Percentiles rank a stretch among this genome's conserved stretches.
phyloP scores from a whole-genome alignment of 208 protist genomes.

The Trypanosoma avium region DNA sequence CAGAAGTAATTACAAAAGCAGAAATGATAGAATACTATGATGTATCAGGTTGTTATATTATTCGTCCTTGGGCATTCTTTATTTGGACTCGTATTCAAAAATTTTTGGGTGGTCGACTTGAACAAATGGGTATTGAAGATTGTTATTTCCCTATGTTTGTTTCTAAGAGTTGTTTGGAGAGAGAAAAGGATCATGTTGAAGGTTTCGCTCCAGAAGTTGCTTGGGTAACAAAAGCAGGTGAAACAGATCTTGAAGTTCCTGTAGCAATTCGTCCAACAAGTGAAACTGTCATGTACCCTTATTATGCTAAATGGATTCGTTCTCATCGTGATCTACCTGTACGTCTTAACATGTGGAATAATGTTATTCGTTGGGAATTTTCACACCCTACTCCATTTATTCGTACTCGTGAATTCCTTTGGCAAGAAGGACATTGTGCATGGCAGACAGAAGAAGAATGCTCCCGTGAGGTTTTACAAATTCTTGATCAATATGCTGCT shows the following conservation, averaged over 20 bases:
- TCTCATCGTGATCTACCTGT: conserved; percentile 98
- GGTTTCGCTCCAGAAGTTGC: conserved; percentile 98
- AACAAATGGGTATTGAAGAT: conserved; percentile 95
- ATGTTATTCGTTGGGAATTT: conserved; percentile 99
- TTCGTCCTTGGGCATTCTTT: conserved; percentile 96
- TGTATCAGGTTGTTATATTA: conserved; percentile 98
- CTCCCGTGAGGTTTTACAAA: conserved; percentile 92
- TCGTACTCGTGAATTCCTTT: conserved; percentile 99
- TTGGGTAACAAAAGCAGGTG: conserved; percentile 89
- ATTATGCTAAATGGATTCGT: conserved; percentile 97
- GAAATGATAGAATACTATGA: conserved; percentile 99
- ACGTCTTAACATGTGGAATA: conserved; percentile 98
- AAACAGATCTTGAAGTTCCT: conserved; percentile 91
- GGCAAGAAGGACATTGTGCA: conserved; percentile 98
- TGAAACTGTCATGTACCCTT: conserved; percentile 99
- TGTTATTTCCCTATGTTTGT: conserved; percentile 99
- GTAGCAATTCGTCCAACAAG: conserved; percentile 98
- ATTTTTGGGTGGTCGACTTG: conserved; percentile 79
- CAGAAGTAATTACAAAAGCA: conserved; percentile 95
- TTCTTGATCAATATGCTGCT: conserved; percentile 95
- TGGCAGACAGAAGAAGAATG: conserved; percentile 94
- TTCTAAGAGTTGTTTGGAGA: conserved; percentile 93
- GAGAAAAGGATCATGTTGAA: conserved; percentile 98
- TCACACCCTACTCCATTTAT: conserved; percentile 99
- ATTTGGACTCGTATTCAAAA: conserved; percentile 97